Evolutionary conservation across 2,329 filamentous ascomycete species (phyloP).

Genomic region (Dactylellina leptospora): DNA sequence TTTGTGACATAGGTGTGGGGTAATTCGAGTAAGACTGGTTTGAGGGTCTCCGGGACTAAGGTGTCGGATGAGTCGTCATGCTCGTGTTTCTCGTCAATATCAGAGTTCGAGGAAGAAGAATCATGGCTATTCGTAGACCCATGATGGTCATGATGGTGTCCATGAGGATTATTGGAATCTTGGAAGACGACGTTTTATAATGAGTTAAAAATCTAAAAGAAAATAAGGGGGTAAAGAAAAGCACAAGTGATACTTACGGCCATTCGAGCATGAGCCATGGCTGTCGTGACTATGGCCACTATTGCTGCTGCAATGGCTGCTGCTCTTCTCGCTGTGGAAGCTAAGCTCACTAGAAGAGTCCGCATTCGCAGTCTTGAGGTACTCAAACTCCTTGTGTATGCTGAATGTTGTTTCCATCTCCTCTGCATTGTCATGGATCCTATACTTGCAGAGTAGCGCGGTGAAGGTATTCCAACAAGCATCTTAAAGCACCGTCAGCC

Average conservation of each 20-base stretch:
- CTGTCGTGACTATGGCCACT: constrained; percentile 24
- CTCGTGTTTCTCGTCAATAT: not conserved
- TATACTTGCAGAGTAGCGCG: constrained; percentile 36
- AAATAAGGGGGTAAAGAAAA: too few relatives aligned
- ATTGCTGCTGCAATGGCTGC: constrained; percentile 15
- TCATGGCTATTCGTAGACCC: not conserved
- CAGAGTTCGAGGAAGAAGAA: not conserved
- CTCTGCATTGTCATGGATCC: constrained; percentile 15
- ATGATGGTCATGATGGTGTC: not conserved
- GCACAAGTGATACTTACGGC: constrained; percentile 29
- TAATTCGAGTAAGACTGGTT: not conserved
- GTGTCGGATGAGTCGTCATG: not conserved
- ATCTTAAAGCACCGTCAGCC: not conserved
- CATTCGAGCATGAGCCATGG: constrained; percentile 5
- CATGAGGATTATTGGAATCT: constrained; percentile 7
- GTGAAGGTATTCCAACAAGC: constrained; percentile 22
- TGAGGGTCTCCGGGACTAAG: constrained; percentile 6
- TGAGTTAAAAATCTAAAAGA: too few relatives aligned
- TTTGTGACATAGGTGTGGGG: constrained; percentile 20
- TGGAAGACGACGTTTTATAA: too few relatives aligned
- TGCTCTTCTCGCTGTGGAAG: constrained; percentile 29
- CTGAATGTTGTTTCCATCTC: not conserved
- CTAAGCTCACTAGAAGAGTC: constrained; percentile 20
- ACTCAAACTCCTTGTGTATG: not conserved
- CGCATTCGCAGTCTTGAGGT: not conserved